Evolutionary conservation across 2,329 filamentous ascomycete genomes (phyloP).

Genomic region (Metarhizium anisopliae): DNA sequence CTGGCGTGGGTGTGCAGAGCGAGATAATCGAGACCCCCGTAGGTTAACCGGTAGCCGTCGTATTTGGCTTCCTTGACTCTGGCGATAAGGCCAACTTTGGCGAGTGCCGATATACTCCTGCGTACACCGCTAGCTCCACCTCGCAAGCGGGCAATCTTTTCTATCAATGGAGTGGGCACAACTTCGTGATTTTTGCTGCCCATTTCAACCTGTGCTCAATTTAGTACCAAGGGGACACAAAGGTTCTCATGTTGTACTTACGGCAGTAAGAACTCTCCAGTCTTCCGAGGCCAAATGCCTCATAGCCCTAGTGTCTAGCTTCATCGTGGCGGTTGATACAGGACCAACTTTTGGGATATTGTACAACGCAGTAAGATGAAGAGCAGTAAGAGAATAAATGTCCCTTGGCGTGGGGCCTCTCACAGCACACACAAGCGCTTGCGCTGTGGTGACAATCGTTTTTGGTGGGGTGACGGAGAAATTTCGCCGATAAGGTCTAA

Average conservation of each 20-base stretch:
- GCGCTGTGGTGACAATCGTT: conserved; percentile 4
- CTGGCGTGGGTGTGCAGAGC: conserved; percentile 83
- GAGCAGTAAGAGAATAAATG: not conserved
- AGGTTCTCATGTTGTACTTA: conserved; percentile 36
- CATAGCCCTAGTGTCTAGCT: conserved; percentile 87
- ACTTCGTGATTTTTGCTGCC: conserved; percentile 96
- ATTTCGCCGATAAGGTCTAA: conserved; percentile 22
- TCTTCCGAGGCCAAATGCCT: conserved; percentile 89
- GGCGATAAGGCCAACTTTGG: conserved; percentile 85
- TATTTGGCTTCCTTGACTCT: conserved; percentile 94
- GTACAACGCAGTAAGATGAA: not conserved
- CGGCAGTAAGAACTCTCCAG: conserved; percentile 89
- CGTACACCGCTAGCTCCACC: conserved; percentile 73
- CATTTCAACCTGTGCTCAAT: conserved; percentile 65
- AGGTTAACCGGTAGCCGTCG: conserved; percentile 93
- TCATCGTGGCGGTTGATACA: conserved; percentile 50
- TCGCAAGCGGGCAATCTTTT: conserved; percentile 71
- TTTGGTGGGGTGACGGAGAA: conserved; percentile 16
- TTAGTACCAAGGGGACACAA: not conserved
- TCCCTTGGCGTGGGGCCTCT: not conserved
- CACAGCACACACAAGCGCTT: too few species aligned
- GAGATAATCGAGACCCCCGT: conserved; percentile 96
- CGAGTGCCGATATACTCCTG: conserved; percentile 79
- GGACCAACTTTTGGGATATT: not conserved
- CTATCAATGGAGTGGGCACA: conserved; percentile 83